Conservation (phyloP, 768 basidiomycete genomes). For the Naganishia randhawae region DNA sequence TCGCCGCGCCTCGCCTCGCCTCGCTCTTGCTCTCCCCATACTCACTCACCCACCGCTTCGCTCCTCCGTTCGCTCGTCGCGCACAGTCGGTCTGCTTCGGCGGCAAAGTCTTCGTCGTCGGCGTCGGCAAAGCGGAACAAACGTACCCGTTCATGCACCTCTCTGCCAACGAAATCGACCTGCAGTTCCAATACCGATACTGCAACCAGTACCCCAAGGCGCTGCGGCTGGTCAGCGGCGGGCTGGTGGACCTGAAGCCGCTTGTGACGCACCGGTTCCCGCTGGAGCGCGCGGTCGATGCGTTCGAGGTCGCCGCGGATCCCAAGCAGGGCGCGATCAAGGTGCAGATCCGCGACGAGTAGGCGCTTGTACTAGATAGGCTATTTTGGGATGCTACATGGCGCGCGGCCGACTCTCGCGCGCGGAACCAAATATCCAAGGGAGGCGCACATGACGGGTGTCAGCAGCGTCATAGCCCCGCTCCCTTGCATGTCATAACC, state of each 20-base stretch:
- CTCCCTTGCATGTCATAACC: too few species aligned
- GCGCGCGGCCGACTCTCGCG: too few species aligned
- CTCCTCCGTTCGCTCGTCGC: not conserved
- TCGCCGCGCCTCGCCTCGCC: too few species aligned
- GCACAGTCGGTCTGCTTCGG: slow-evolving; percentile 50
- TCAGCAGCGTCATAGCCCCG: too few species aligned
- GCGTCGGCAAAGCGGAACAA: slow-evolving; percentile 52
- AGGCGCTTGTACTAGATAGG: not conserved
- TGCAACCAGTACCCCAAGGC: slow-evolving; percentile 53
- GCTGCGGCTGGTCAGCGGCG: slow-evolving; percentile 49
- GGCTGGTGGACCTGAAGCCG: slow-evolving; percentile 51
- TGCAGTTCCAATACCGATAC: slow-evolving; percentile 53
- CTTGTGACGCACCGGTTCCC: slow-evolving; percentile 54
- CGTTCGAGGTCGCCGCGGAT: slow-evolving; percentile 52
- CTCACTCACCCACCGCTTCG: not conserved
- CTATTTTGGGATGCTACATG: not conserved
- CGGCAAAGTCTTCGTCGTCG: slow-evolving; percentile 52
- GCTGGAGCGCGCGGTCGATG: slow-evolving; percentile 50
- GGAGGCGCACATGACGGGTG: too few species aligned
- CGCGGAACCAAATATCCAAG: not conserved
- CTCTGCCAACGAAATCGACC: slow-evolving; percentile 51
- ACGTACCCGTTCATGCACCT: slow-evolving; percentile 51
- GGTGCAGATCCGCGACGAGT: slow-evolving; percentile 45
- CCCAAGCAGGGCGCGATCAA: slow-evolving; percentile 51
- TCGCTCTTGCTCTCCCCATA: not conserved